Conservation (phyloP, 73 alveolate species). For the Stentor roeselii region DNA sequence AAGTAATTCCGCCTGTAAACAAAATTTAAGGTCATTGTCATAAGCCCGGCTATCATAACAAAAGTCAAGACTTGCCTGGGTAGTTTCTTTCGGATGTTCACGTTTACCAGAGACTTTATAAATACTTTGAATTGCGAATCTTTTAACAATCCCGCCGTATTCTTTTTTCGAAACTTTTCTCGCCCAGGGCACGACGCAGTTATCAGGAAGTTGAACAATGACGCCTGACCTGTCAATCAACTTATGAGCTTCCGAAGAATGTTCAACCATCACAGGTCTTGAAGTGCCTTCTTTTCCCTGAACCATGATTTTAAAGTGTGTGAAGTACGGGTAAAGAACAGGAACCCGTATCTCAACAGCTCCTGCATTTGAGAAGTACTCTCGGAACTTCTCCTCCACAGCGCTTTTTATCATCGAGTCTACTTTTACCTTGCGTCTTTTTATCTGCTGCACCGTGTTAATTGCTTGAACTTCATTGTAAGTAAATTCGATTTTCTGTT, state of each 20-base stretch:
- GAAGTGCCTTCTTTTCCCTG: background rate
- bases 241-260: background rate
- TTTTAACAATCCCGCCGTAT: conserved; percentile 4
- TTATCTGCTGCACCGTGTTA: background rate
- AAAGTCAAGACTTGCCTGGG: conserved; percentile 10
- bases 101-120: background rate
- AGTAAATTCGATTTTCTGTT: conserved; percentile 23
- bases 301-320: background rate
- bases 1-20: conserved; percentile 22
- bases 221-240: conserved; percentile 16
- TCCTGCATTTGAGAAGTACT: conserved; percentile 31
- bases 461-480: conserved; percentile 25
- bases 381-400: conserved; percentile 8
- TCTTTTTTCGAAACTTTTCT: conserved; percentile 19
- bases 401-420: conserved; percentile 22
- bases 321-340: background rate
- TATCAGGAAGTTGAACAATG: conserved; percentile 12
- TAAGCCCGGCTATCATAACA: background rate
- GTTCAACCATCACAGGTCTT: background rate
- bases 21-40: background rate
- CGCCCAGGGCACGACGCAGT: conserved; percentile 13
- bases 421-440: conserved; percentile 10
- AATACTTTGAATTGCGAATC: conserved; percentile 9
- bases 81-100: background rate
- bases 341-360: conserved; percentile 29